A percentile compares a stretch with the other conserved stretches of the same genome.
These are phyloP conservation scores for Alloteropsis semialata DNA, from an alignment of 176 grass and related monocot species.

Conservation along the genomic window DNA sequence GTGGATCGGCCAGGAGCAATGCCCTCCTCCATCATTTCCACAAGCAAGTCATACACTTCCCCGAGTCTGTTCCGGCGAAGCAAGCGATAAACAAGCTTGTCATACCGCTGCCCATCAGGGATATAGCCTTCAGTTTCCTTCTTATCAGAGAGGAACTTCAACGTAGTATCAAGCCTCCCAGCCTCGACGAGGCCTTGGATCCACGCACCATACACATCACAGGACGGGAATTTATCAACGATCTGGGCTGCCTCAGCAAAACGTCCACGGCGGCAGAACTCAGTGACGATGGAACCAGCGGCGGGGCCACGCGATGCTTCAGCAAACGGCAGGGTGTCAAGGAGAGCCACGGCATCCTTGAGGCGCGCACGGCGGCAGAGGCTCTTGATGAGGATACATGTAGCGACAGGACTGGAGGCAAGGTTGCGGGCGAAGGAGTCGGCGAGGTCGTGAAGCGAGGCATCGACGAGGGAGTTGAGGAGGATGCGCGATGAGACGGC, in stretches of 20 bases:
- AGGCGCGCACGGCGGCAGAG: constrained; percentile 51
- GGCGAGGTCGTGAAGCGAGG: constrained; percentile 70
- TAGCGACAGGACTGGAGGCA: constrained; percentile 18
- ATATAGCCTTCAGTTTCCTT: constrained; percentile 74
- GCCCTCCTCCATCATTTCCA: constrained; percentile 96
- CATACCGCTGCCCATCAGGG: constrained; percentile 44
- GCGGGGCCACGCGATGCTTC: constrained; percentile 28
- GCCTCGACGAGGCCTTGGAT: constrained; percentile 45
- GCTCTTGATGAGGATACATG: constrained; percentile 76
- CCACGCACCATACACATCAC: constrained; percentile 64
- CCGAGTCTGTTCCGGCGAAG: constrained; percentile 55
- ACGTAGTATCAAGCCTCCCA: constrained; percentile 51
- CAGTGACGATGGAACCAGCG: constrained; percentile 39
- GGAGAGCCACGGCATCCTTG: constrained; percentile 48
- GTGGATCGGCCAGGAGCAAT: constrained; percentile 60
- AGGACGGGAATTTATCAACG: constrained; percentile 61
- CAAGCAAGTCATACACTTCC: constrained; percentile 74
- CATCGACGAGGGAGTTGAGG: constrained; percentile 86
- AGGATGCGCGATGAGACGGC: constrained; percentile 67
- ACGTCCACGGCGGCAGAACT: constrained; percentile 44
- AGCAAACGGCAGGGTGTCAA: constrained; percentile 52
- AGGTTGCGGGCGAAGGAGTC: constrained; percentile 60
- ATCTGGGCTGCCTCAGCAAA: constrained; percentile 50
- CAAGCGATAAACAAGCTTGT: constrained; percentile 53
- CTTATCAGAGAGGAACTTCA: constrained; percentile 73